These are phyloP conservation scores for Pholiota molesta DNA, from an alignment of 768 basidiomycete genomes.

Conservation along the genomic window DNA sequence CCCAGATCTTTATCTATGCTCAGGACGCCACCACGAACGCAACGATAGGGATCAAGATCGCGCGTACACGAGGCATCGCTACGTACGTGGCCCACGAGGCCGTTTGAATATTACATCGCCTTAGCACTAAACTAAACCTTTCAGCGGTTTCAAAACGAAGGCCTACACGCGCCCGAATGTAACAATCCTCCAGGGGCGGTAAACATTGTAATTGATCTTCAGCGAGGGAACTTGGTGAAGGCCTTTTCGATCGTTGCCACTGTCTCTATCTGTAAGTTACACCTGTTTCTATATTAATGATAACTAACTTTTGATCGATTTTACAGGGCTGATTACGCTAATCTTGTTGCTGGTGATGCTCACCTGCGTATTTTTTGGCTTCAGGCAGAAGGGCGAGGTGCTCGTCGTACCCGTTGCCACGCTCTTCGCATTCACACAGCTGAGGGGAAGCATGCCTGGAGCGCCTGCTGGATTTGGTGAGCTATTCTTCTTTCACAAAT, in stretches of 20 bases:
- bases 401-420: conserved; percentile 24
- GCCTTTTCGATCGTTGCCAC: conserved; percentile 19
- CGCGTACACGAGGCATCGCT: background rate
- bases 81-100: background rate
- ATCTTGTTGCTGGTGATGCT: conserved; percentile 22
- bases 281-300: background rate
- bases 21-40: background rate
- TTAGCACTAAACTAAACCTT: background rate
- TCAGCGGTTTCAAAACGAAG: background rate
- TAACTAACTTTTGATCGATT: background rate
- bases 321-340: conserved; percentile 21
- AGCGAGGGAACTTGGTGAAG: conserved; percentile 18
- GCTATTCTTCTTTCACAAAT: background rate
- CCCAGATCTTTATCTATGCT: background rate
- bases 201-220: conserved; percentile 10
- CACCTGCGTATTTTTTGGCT: conserved; percentile 25
- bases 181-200: background rate
- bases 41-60: background rate
- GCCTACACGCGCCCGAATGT: background rate
- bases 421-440: conserved; percentile 24
- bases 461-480: conserved; percentile 27
- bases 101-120: too few relatives aligned
- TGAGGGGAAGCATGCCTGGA: conserved; percentile 29
- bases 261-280: conserved; percentile 18
- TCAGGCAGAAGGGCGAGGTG: conserved; percentile 21